These are phyloP conservation scores for Phylloporus arenicola DNA, from an alignment of 768 basidiomycete genomes.

Conservation along the genomic window DNA sequence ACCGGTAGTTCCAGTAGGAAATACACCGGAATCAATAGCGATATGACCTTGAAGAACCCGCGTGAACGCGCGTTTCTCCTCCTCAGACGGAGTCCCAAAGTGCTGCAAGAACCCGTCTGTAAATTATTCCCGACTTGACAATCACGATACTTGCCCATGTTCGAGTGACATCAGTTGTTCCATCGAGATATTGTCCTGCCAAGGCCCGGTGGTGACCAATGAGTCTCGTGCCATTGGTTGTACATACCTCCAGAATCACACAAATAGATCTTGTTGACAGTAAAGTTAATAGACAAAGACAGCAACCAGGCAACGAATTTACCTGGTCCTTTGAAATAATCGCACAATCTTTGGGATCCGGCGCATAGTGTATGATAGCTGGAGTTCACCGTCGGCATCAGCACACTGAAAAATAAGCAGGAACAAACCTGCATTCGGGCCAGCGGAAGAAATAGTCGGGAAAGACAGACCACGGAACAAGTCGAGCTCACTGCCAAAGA, in stretches of 20 bases:
- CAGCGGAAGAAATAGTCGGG: slow-evolving; percentile 86
- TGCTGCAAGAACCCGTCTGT: slow-evolving; percentile 45
- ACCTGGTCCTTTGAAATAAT: slow-evolving; percentile 74
- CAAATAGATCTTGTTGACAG: slow-evolving; percentile 52
- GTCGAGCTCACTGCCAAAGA: slow-evolving; percentile 54
- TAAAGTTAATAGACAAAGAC: slow-evolving; percentile 29
- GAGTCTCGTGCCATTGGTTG: neutral
- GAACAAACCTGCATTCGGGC: slow-evolving; percentile 79
- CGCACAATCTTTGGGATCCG: slow-evolving; percentile 67
- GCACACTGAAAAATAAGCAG: neutral
- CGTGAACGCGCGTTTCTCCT: slow-evolving; percentile 86
- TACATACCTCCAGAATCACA: slow-evolving; percentile 80
- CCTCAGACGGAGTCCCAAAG: slow-evolving; percentile 77
- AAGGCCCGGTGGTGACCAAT: neutral
- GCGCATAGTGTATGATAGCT: slow-evolving; percentile 94
- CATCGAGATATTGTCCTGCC: slow-evolving; percentile 79
- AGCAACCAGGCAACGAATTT: neutral
- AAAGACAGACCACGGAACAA: slow-evolving; percentile 88
- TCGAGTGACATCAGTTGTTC: slow-evolving; percentile 92
- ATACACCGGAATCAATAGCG: slow-evolving; percentile 77
- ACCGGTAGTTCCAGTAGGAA: slow-evolving; percentile 80
- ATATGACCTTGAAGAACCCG: slow-evolving; percentile 90
- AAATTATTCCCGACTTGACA: neutral
- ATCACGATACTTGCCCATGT: slow-evolving; percentile 58
- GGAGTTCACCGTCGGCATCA: neutral